Base-by-base conservation (phyloP, 2,329 filamentous ascomycete genomes). In the Albifimbria verrucaria region DNA sequence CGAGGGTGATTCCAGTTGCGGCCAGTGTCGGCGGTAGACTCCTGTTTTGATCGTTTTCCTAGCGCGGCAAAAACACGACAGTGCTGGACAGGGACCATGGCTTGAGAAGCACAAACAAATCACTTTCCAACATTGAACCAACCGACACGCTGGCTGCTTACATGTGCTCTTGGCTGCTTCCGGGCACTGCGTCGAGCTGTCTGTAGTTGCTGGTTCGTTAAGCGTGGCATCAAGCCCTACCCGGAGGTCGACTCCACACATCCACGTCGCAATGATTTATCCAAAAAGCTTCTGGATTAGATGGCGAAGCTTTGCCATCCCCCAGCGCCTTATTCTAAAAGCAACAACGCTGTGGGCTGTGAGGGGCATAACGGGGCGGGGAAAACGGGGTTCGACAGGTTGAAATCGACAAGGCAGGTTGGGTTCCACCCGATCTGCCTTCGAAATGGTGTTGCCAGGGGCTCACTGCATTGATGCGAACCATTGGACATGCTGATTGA, bases 321-420 rank as follows among this genome's bases (percentile, higher is more conserved):
- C 18, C 32, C 32, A 39, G 18, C 6, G 12, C 32, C 12, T 39
- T 32, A 6, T n/a, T 39, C 32, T 39, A 12, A n/a, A 39, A 39
- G 32, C 32, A 12, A n/a, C 32, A 39, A 39, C 32, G 32, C 32
- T 39, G 6, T n/a, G 25, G 46, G 46, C 20, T 48, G 46, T n/a
- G 46, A 48, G 51, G 53, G 55, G 57, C 54, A 52, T 12, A n/a
- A 6, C 32, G 32, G 32, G 32, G 32, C 32, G 32, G 32, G 32
- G 32, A 39, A 39, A 39, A 39, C 32, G 32, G 32, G 32, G 32
- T 39, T 39, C 32, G 18, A 12, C 15, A 12, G 18, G 32, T 12
- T 15, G 18, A 39, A 39, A 39, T 39, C 32, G 32, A 39, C 32
- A 39, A 7, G 32, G 32, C 32, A 39, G 32, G 32, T 17, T 39